These are phyloP conservation scores for Tylopilus intermedius DNA, from an alignment of 768 basidiomycete species.

Conservation along the genomic window DNA sequence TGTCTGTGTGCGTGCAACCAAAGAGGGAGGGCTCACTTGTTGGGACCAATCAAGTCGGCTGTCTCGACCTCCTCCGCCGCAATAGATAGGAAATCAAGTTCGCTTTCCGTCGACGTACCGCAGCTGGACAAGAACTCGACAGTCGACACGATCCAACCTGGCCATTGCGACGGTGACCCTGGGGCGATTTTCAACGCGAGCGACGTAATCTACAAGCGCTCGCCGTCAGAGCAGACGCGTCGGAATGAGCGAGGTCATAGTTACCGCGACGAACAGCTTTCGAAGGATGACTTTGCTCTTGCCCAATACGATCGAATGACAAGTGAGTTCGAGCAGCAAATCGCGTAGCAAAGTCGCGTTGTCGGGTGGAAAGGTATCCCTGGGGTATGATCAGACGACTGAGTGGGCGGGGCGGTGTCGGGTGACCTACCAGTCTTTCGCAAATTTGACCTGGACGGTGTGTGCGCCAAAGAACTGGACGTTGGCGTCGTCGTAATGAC, in stretches of 20 bases:
- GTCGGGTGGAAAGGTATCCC: slow-evolving; percentile 71
- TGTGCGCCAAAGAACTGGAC: slow-evolving; percentile 96
- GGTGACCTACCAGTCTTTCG: slow-evolving; percentile 74
- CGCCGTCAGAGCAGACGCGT: slow-evolving; percentile 3
- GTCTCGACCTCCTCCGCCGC: slow-evolving; percentile 77
- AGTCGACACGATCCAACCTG: slow-evolving; percentile 68
- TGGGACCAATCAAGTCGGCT: slow-evolving; percentile 68
- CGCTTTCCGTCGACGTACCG: slow-evolving; percentile 53
- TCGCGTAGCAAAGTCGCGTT: slow-evolving; percentile 56
- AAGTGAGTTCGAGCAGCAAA: slow-evolving; percentile 65
- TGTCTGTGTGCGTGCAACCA: slow-evolving; percentile 2
- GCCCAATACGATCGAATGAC: slow-evolving; percentile 54
- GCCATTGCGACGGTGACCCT: slow-evolving; percentile 57
- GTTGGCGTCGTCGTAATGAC: slow-evolving; percentile 71
- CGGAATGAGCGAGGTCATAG: background rate
- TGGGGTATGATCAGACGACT: slow-evolving; percentile 27
- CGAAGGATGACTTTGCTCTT: slow-evolving; percentile 70
- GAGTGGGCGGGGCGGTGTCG: background rate
- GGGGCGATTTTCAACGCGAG: slow-evolving; percentile 69
- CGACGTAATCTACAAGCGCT: slow-evolving; percentile 48
- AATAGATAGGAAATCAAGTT: slow-evolving; percentile 76
- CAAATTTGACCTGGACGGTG: slow-evolving; percentile 90
- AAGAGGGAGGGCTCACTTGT: slow-evolving; percentile 49
- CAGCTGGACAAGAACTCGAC: slow-evolving; percentile 56
- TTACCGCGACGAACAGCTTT: slow-evolving; percentile 83